phyloP scores from a whole-genome alignment of 208 protist genomes.

The Tritrichomonas musculus region DNA sequence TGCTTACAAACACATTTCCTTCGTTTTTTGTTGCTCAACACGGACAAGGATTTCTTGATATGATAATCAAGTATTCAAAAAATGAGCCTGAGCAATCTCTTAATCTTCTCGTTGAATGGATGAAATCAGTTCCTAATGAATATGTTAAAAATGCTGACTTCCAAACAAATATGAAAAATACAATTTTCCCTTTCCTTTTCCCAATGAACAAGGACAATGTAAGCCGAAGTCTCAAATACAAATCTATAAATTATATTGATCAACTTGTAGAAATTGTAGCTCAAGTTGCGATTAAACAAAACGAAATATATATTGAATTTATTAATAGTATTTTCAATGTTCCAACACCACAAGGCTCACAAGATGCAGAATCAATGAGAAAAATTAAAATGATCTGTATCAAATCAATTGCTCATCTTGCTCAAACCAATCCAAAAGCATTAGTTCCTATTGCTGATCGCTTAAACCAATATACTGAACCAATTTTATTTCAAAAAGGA shows the following conservation, averaged over 20 bases:
- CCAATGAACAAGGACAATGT: neutral
- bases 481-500: neutral
- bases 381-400: neutral
- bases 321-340: no score
- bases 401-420: neutral
- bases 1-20: neutral
- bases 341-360: no score
- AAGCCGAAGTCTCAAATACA: neutral
- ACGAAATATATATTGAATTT: no score
- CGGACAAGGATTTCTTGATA: neutral
- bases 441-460: neutral
- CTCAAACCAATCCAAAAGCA: neutral
- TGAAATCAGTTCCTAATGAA: neutral
- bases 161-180: neutral
- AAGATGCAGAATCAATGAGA: no score
- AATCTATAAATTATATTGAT: neutral
- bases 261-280: neutral
- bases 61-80: neutral
- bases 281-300: neutral
- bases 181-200: neutral
- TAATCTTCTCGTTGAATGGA: neutral
- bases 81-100: neutral
- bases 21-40: neutral
- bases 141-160: neutral
- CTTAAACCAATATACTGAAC: neutral